These are phyloP conservation scores for Boletellus deceptivus DNA, from an alignment of 1,284 basidiomycete genomes.

Conservation along the genomic window DNA sequence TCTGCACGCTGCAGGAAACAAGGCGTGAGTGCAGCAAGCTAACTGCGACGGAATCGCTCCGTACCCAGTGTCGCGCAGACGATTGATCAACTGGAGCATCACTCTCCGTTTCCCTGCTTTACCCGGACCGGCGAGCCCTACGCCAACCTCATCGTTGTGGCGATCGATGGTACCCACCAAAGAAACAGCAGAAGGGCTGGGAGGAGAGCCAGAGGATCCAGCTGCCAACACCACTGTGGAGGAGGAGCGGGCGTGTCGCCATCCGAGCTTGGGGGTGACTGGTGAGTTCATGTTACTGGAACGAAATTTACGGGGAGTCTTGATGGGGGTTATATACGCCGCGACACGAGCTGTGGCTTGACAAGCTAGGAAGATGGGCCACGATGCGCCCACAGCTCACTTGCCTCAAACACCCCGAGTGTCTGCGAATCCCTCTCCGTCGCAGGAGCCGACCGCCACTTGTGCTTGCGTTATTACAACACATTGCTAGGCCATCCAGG, in stretches of 20 bases:
- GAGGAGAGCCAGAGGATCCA: neutral
- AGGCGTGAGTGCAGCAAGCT: neutral
- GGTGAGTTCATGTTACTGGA: too few relatives aligned
- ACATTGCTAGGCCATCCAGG: neutral
- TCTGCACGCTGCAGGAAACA: slow-evolving; percentile 46
- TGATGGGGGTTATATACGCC: slow-evolving; percentile 8
- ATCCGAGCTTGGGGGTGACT: neutral
- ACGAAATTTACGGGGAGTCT: neutral
- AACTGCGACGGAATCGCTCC: neutral
- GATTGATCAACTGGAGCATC: slow-evolving; percentile 54
- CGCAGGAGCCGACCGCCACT: neutral
- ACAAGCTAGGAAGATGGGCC: neutral
- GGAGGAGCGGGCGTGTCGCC: too few relatives aligned
- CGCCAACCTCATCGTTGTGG: slow-evolving; percentile 10
- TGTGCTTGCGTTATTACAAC: neutral
- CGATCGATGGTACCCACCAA: neutral
- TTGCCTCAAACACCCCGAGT: too few relatives aligned
- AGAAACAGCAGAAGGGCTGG: neutral
- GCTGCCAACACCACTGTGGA: neutral
- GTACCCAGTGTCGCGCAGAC: slow-evolving; percentile 56
- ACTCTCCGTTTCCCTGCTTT: slow-evolving; percentile 37
- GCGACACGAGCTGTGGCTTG: neutral
- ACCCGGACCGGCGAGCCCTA: slow-evolving; percentile 47
- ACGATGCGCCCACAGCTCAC: neutral
- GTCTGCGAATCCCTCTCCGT: neutral